These are phyloP conservation scores for Mucuna pruriens DNA, from an alignment of 306 rosid species.

Conservation along the genomic window DNA sequence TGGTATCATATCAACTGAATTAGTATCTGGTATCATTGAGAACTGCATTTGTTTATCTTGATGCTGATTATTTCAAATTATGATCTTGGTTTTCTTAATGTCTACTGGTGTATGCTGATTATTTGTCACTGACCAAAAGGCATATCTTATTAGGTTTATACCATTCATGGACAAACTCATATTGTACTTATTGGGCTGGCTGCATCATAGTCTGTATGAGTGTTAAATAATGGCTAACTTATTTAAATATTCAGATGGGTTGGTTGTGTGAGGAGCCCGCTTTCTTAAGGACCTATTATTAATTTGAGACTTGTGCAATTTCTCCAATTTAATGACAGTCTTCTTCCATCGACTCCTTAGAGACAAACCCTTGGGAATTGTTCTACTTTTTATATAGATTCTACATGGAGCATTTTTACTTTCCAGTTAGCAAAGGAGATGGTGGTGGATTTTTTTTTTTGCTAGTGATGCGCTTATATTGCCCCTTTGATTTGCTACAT, in stretches of 20 bases:
- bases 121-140: neutral
- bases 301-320: neutral
- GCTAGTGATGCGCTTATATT: neutral
- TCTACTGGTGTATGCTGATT: neutral
- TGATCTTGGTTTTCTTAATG: neutral
- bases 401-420: neutral
- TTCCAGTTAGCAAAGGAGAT: neutral
- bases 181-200: neutral
- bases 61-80: neutral
- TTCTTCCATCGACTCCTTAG: neutral
- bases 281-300: constrained; percentile 9
- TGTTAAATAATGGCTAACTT: neutral
- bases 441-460: neutral
- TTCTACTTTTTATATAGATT: neutral
- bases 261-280: neutral
- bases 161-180: no score
- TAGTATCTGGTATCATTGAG: neutral
- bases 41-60: neutral
- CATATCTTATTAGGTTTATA: neutral
- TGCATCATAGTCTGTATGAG: neutral
- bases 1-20: neutral
- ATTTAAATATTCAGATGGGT: neutral
- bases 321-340: neutral
- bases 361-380: neutral
- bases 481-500: neutral